Evolutionary conservation across 345 rosid species (phyloP), one percentile per base, ranked within the genome.

Genomic region (Hibiscus tridactylites): DNA sequence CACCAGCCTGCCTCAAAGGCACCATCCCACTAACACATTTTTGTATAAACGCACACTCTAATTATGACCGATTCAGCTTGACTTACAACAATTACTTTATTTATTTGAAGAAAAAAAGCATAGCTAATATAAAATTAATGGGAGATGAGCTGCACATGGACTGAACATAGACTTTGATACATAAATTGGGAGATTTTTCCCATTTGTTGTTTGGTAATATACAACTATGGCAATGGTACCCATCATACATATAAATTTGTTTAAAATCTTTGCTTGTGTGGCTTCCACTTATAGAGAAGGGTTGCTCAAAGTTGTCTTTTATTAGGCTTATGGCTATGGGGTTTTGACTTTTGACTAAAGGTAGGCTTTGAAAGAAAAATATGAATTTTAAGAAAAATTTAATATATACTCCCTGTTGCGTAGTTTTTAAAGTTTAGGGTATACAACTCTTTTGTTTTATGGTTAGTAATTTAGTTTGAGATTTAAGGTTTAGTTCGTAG

Each of bases 251-350:
- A 6, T 26, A 24, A 46, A 65, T 12, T 47, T 10, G 15, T 9
- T 44, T 16, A 42, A 17, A 59, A 50, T 49, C 11, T 15, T 57
- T 54, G 68, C 74, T 56, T 47, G 17, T 13, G 73, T 49, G 81
- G 77, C 68, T 33, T 77, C 85, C 79, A 77, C 79, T 54, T 19
- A 21, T 54, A 17, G 71, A 61, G 8, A 16, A 24, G 24, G 58
- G 46, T 9, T 56, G 17, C 5, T 58, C 2, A 58, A 39, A 16
- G 75, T 78, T 83, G 79, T 79, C 82, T 52, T 79, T 74, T 69
- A 16, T 13, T 74, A 5, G 53, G 72, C 68, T 53, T 28, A 28
- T 28, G 31, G 3, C 31, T 74, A 19, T 46, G 61, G 54, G 71
- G 73, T 72, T 77, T 82, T 35, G 37, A 35, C 6, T 35, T 35